Conservation (phyloP, 2,329 filamentous ascomycete species). For the Cercospora brassicicola region DNA sequence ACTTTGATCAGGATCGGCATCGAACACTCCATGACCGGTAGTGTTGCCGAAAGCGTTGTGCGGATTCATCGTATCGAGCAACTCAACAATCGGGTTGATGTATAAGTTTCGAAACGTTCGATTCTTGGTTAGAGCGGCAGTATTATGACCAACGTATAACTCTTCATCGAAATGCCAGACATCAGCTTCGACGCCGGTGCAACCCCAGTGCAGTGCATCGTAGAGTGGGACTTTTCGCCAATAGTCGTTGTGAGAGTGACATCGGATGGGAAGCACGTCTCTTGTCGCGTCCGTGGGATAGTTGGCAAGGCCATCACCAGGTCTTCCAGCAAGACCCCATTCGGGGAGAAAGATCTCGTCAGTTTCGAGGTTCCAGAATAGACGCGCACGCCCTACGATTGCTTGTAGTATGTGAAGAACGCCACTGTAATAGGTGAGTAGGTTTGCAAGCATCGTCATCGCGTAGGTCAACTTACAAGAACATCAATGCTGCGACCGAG, state of each 20-base stretch:
- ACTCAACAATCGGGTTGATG: slow-evolving; percentile 61
- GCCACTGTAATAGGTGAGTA: slow-evolving; percentile 39
- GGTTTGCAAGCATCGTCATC: neutral
- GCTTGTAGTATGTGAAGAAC: slow-evolving; percentile 46
- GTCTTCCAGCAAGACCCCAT: slow-evolving; percentile 46
- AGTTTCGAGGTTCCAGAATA: slow-evolving; percentile 41
- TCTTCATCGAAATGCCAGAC: slow-evolving; percentile 62
- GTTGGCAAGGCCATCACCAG: slow-evolving; percentile 37
- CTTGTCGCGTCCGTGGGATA: slow-evolving; percentile 45
- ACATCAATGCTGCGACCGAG: slow-evolving; percentile 21
- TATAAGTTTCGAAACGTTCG: slow-evolving; percentile 65
- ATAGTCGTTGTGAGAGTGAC: slow-evolving; percentile 72
- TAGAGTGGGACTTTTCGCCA: slow-evolving; percentile 64
- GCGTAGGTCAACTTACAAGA: slow-evolving; percentile 22
- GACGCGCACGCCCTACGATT: slow-evolving; percentile 39
- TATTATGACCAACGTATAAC: slow-evolving; percentile 65
- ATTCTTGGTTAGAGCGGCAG: slow-evolving; percentile 53
- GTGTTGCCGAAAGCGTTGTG: slow-evolving; percentile 50
- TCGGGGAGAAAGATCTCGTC: slow-evolving; percentile 38
- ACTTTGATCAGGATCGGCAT: slow-evolving; percentile 42
- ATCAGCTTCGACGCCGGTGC: slow-evolving; percentile 67
- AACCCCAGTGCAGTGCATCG: slow-evolving; percentile 60
- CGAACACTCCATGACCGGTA: slow-evolving; percentile 53
- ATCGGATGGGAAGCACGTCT: slow-evolving; percentile 55
- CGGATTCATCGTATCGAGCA: slow-evolving; percentile 58